A percentile compares a stretch with the other conserved stretches of the same genome.
These are phyloP conservation scores for Cladosporium sp. DNA, from an alignment of 2,329 filamentous ascomycete species.

Conservation along the genomic window DNA sequence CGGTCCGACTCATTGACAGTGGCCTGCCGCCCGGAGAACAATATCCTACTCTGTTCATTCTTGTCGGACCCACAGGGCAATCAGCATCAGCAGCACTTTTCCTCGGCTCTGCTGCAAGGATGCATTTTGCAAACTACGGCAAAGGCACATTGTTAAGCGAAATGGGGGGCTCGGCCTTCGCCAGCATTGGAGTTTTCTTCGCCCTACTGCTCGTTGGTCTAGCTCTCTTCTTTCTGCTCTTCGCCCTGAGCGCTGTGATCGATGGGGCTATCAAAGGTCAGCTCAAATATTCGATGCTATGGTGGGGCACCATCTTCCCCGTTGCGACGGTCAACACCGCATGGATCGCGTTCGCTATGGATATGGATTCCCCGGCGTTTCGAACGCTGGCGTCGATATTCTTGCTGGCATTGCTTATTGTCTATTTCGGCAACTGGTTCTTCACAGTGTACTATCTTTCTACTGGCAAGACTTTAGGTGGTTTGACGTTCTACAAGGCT, in stretches of 20 bases:
- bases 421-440: slow-evolving; percentile 15
- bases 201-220: slow-evolving; percentile 17
- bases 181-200: slow-evolving; percentile 11
- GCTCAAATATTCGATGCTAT: slow-evolving; percentile 13
- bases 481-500: not conserved
- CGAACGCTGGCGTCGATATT: slow-evolving; percentile 13
- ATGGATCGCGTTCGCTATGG: slow-evolving; percentile 13
- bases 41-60: slow-evolving; percentile 15
- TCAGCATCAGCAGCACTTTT: slow-evolving; percentile 15
- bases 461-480: slow-evolving; percentile 14
- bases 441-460: slow-evolving; percentile 15
- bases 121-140: slow-evolving; percentile 17
- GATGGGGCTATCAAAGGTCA: slow-evolving; percentile 12
- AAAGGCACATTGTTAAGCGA: slow-evolving; percentile 19
- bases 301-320: slow-evolving; percentile 22
- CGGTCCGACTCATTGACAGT: slow-evolving; percentile 14
- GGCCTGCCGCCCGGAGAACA: slow-evolving; percentile 14
- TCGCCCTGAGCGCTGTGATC: slow-evolving; percentile 14
- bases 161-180: slow-evolving; percentile 1
- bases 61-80: slow-evolving; percentile 20
- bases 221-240: slow-evolving; percentile 16
- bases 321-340: slow-evolving; percentile 18
- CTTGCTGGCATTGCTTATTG: slow-evolving; percentile 14
- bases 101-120: slow-evolving; percentile 16
- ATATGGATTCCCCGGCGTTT: slow-evolving; percentile 19